Evolutionary conservation across 2,329 filamentous ascomycete genomes (phyloP).

Genomic region (Diaporthe helianthi): DNA sequence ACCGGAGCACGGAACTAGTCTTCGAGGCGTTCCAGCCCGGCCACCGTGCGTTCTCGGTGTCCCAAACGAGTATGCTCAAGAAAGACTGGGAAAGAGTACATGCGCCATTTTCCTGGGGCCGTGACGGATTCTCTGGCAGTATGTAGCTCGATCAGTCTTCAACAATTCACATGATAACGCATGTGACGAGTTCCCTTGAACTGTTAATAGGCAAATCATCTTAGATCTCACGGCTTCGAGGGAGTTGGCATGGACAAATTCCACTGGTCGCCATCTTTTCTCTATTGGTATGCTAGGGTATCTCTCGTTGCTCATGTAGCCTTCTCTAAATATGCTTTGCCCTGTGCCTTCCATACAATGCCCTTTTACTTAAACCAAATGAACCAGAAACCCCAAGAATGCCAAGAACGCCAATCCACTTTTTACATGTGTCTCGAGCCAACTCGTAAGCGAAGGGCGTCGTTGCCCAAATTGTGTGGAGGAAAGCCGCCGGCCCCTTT

Average conservation of each 20-base stretch:
- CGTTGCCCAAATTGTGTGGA: background rate
- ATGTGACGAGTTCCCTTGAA: background rate
- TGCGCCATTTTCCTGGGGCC: background rate
- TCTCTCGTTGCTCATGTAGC: constrained; percentile 19
- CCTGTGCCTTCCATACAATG: background rate
- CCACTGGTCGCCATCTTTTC: background rate
- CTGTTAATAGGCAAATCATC: background rate
- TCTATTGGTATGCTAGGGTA: constrained; percentile 17
- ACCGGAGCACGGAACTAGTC: background rate
- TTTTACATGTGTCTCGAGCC: background rate
- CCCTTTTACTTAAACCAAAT: constrained; percentile 12
- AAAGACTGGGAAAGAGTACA: background rate
- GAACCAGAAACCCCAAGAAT: constrained; percentile 5
- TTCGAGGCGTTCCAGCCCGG: background rate
- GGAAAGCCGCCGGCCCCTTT: background rate
- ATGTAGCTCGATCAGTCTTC: background rate
- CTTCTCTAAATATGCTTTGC: constrained; percentile 20
- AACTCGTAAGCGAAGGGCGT: background rate
- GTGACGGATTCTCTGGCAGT: background rate
- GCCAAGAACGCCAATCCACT: background rate
- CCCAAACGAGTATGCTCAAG: background rate
- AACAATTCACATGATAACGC: background rate
- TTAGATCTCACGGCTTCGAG: background rate
- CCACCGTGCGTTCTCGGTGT: background rate
- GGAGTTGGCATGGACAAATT: background rate